Base-by-base conservation (phyloP, 805 yeast genomes). In the Nakazawaea ishiwadae region DNA sequence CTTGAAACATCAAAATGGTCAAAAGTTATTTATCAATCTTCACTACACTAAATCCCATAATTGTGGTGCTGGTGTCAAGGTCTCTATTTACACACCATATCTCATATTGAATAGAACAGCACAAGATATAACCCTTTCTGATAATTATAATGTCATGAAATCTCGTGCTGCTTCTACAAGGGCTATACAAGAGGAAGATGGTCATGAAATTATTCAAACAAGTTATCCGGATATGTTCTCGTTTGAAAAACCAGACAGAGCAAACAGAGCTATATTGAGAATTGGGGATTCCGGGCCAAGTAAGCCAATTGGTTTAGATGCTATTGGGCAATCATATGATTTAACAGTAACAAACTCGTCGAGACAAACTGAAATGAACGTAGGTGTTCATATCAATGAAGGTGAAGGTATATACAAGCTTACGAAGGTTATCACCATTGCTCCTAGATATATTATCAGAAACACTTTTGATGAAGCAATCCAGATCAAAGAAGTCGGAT, bases 361-460 rank as follows among this genome's bases (percentile, higher is more conserved):
- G 10, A 73, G 58, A 58, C 77, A 59, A 52, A 56, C 55, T 3
- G 96, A 89, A 52, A 76, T 79, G 46, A 80, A 84, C 53, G 63
- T 90, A 10, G 98, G 98, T 11, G 61, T 90, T 20, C 68, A 75
- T 21, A 76, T 87, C 10, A 60, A 73, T 0, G 97, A 89, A 50
- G 99, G 98, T 15, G 79, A 78, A 47, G 98, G 97, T 2, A 80
- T 79, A 45, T 91, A 85, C 58, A 73, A 77, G 40, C 56, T 84
- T 46, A 75, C 95, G 0, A 88, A 87, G 53, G 80, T 90, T 24
- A 77, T 93, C 3, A 79, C 84, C 1, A 62, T 93, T 20, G 68
- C 90, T 0, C 99, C 99, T 3, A 69, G 99, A 32, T 95, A 81
- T 53, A 69, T 91, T 24, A 53, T 93, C 24, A 69, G 77, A 42